These are phyloP conservation scores for Phaeolepiota aurea DNA, from an alignment of 768 basidiomycete species.

Conservation along the genomic window DNA sequence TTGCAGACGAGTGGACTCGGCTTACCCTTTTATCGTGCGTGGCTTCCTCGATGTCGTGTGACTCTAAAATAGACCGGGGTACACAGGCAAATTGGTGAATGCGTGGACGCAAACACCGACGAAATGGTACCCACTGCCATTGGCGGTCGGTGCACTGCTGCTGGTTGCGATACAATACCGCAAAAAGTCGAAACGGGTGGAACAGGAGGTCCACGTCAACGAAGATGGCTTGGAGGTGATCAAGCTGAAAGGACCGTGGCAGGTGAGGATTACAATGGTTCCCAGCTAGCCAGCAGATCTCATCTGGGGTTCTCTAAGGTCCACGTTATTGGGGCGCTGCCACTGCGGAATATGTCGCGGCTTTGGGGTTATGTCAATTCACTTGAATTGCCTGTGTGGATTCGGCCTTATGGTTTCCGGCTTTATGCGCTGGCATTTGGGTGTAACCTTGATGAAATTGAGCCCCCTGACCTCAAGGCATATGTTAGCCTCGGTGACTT, in stretches of 20 bases:
- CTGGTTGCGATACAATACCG: slow-evolving; percentile 74
- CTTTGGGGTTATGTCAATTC: slow-evolving; percentile 96
- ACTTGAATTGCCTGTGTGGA: slow-evolving; percentile 88
- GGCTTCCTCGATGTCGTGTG: background rate
- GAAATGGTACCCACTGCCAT: slow-evolving; percentile 91
- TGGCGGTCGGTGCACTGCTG: slow-evolving; percentile 85
- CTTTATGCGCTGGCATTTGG: slow-evolving; percentile 86
- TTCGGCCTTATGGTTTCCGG: slow-evolving; percentile 83
- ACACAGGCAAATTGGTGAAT: slow-evolving; percentile 52
- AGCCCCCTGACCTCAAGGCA: slow-evolving; percentile 61
- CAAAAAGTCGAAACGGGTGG: slow-evolving; percentile 39
- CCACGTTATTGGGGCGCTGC: slow-evolving; percentile 93
- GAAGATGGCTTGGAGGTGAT: slow-evolving; percentile 79
- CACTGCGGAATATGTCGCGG: slow-evolving; percentile 90
- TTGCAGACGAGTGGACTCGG: slow-evolving; percentile 15
- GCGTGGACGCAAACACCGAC: slow-evolving; percentile 87
- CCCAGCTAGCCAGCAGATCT: background rate
- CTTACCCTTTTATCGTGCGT: slow-evolving; percentile 47
- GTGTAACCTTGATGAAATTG: slow-evolving; percentile 90
- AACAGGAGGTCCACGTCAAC: slow-evolving; percentile 67
- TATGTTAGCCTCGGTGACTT: slow-evolving; percentile 92
- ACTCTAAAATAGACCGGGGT: slow-evolving; percentile 3
- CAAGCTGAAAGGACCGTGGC: slow-evolving; percentile 85
- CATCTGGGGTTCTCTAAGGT: slow-evolving; percentile 43
- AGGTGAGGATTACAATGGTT: slow-evolving; percentile 42